Evolutionary conservation across 2,329 filamentous ascomycete species (phyloP), one percentile per base, ranked within the genome.

Genomic region (Stemphylium vesicarium): DNA sequence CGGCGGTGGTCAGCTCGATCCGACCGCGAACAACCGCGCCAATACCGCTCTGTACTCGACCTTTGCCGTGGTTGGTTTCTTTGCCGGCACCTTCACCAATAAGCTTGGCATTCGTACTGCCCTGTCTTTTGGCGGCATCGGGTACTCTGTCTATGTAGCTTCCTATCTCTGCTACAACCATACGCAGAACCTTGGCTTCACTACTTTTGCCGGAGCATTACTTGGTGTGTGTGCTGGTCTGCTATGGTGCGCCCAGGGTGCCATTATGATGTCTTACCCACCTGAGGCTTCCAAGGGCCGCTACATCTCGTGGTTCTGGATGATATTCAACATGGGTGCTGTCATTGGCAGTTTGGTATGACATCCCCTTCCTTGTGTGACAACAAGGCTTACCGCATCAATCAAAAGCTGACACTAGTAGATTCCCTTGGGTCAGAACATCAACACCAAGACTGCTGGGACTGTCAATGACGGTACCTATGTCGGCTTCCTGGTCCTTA

Each of bases 261-360:
- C 89, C 55, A 91, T 94, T 70, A 93, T 94, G 88, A 94, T 96
- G 86, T 87, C 90, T 36, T 96, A 96, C 74, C 92, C 92, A 1
- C 81, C 84, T 16, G 93, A 96, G 77, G 76, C 85, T 31, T 85
- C 86, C 61, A 96, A 96, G 81, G 93, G 93, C 39, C 87, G 88
- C 56, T 96, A 92, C 75, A 96, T 96, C 74, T 90, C 90, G 57
- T 88, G 87, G 80, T 96, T 96, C 79, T 96, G 93, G 93, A 87
- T 92, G 74, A 96, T 97, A 69, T 97, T 96, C 83, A 96, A 96
- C 77, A 77, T 93, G 55, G 93, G 93, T 65, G 92, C 88, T 67
- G 92, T 96, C 57, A 91, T 97, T 74, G 93, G 93, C 59, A 87
- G 88, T 69, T 72, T 87, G 79, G 84, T 86, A 76, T 73, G 82